A percentile compares a stretch with the other conserved stretches of the same genome.
These are phyloP conservation scores for Tulasnella sp. DNA, from an alignment of 768 basidiomycete species.

Conservation along the genomic window DNA sequence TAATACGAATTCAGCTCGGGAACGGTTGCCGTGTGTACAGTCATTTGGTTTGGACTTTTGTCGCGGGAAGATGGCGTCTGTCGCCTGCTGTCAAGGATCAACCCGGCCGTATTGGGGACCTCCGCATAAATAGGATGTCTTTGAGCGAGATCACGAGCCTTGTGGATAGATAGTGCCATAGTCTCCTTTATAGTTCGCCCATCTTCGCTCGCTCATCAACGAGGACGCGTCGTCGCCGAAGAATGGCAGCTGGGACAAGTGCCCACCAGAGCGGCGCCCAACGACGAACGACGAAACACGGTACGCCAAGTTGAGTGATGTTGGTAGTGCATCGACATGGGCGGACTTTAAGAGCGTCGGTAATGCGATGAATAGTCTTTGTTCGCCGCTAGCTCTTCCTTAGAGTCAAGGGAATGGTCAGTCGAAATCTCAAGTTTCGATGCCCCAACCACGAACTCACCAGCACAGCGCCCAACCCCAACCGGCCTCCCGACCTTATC, in stretches of 20 bases:
- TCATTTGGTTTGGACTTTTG: no score
- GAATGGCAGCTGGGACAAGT: constrained; percentile 37
- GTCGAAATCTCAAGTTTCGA: constrained; percentile 34
- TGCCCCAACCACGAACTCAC: constrained; percentile 48
- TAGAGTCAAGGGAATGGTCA: constrained; percentile 45
- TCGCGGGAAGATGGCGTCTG: no score
- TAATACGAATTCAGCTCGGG: constrained; percentile 49
- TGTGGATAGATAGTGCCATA: no score
- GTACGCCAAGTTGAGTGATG: constrained; percentile 49
- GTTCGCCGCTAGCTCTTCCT: constrained; percentile 57
- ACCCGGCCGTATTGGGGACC: no score
- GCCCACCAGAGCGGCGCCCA: constrained; percentile 85
- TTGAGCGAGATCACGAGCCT: no score
- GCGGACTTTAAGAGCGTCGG: constrained; percentile 54
- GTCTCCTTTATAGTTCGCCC: no score
- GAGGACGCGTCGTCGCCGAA: no score
- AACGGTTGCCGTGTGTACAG: no score
- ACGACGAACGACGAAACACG: constrained; percentile 48
- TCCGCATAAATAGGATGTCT: no score
- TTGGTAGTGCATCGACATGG: constrained; percentile 60
- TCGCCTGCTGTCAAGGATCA: no score
- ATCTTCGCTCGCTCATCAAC: no score
- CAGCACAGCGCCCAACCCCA: constrained; percentile 61
- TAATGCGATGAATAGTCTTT: constrained; percentile 46
- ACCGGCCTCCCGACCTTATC: constrained; percentile 74